Conservation (phyloP, 306 rosid genomes). For the Pterocarpus macrocarpus region DNA sequence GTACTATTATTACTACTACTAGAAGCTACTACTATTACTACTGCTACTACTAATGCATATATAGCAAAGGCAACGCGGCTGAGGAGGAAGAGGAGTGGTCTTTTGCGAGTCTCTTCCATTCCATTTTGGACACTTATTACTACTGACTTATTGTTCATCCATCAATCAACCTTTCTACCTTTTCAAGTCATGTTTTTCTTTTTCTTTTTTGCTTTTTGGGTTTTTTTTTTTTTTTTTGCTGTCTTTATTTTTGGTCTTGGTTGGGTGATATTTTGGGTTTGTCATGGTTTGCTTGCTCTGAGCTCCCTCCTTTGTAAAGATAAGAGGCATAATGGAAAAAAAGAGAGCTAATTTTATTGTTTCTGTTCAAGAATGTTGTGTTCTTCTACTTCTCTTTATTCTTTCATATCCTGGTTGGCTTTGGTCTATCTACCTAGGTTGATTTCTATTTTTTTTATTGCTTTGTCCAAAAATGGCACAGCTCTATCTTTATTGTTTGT, state of each 20-base stretch:
- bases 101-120: slow-evolving; percentile 43
- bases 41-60: background rate
- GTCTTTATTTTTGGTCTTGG: background rate
- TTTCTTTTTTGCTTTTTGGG: background rate
- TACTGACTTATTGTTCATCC: slow-evolving; percentile 42
- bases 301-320: slow-evolving; percentile 49
- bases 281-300: slow-evolving; percentile 47
- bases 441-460: background rate
- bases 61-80: background rate
- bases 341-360: slow-evolving; percentile 34
- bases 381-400: background rate
- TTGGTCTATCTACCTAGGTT: background rate
- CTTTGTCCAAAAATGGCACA: background rate
- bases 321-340: slow-evolving; percentile 32
- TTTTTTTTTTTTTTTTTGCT: background rate
- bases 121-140: slow-evolving; percentile 43
- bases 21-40: background rate
- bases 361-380: background rate
- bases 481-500: background rate
- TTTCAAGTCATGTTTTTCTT: background rate
- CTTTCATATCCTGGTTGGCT: background rate
- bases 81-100: slow-evolving; percentile 39
- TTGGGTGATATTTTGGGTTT: slow-evolving; percentile 43
- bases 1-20: background rate
- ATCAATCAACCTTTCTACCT: slow-evolving; percentile 20